phyloP scores from a whole-genome alignment of 352 stramenopile genomes.

The Pythium oligandrum region DNA sequence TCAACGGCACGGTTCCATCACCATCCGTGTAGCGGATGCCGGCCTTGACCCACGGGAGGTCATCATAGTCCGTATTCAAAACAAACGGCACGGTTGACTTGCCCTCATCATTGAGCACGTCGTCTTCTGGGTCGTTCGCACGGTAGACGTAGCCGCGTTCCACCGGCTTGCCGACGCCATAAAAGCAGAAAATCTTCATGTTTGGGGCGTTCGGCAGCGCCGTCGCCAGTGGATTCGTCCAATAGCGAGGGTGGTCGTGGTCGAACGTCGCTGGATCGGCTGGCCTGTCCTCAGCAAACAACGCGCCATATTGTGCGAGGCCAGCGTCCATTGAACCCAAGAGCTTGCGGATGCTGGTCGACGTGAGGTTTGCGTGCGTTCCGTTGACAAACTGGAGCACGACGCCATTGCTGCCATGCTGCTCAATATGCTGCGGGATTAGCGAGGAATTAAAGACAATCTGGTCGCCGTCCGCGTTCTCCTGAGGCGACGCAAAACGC shows the following conservation, averaged over 20 bases:
- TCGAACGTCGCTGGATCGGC: slow-evolving; percentile 39
- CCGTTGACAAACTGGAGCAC: slow-evolving; percentile 53
- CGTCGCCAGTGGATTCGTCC: slow-evolving; percentile 85
- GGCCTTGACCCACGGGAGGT: slow-evolving; percentile 65
- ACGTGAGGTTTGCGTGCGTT: slow-evolving; percentile 53
- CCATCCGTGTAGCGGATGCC: slow-evolving; percentile 88
- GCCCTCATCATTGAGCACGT: slow-evolving; percentile 24
- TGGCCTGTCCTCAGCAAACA: slow-evolving; percentile 39
- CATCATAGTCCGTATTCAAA: slow-evolving; percentile 53
- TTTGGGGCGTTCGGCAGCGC: slow-evolving; percentile 87
- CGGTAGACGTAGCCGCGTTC: slow-evolving; percentile 81
- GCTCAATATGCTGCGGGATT: slow-evolving; percentile 37
- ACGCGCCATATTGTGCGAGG: slow-evolving; percentile 34
- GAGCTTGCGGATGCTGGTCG: slow-evolving; percentile 37
- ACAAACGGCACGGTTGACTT: slow-evolving; percentile 56
- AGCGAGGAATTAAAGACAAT: slow-evolving; percentile 22
- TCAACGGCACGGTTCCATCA: slow-evolving; percentile 90
- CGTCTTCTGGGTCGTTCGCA: slow-evolving; percentile 34
- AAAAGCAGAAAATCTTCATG: slow-evolving; percentile 94
- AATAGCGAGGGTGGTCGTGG: slow-evolving; percentile 66
- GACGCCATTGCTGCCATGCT: slow-evolving; percentile 44
- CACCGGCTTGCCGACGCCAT: slow-evolving; percentile 90
- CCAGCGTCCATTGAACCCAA: slow-evolving; percentile 44
- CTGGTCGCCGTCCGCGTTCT: slow-evolving; percentile 15
- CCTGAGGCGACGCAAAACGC: slow-evolving; percentile 39